These are phyloP conservation scores for Salix koriyanagi DNA, from an alignment of 345 rosid genomes.

Conservation along the genomic window DNA sequence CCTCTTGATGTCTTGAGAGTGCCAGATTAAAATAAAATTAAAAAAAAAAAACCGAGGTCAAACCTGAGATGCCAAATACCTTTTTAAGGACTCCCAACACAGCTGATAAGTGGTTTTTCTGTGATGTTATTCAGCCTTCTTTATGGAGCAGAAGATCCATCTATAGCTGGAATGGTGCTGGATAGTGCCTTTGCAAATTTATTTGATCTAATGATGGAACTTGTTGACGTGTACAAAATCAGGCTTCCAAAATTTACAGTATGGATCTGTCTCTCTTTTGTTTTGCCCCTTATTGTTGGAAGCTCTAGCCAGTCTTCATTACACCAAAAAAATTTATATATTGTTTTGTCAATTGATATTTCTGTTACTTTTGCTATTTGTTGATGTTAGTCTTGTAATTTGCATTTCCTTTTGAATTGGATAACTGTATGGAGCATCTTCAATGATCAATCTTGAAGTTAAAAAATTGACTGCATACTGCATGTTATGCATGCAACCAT, in stretches of 20 bases:
- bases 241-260: slow-evolving; percentile 37
- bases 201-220: slow-evolving; percentile 37
- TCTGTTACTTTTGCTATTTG: background rate
- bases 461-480: background rate
- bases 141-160: slow-evolving; percentile 37
- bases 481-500: background rate
- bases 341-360: background rate
- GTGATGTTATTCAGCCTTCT: slow-evolving; percentile 25
- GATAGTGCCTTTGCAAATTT: slow-evolving; percentile 38
- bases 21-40: too few relatives aligned
- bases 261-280: background rate
- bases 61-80: background rate
- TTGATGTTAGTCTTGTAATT: background rate
- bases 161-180: slow-evolving; percentile 37
- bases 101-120: background rate
- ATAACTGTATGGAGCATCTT: background rate
- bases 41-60: background rate
- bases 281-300: background rate
- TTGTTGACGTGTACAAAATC: slow-evolving; percentile 36
- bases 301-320: background rate
- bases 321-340: background rate
- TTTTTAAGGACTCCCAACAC: background rate
- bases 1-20: background rate
- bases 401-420: slow-evolving; percentile 1
- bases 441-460: background rate